phyloP scores from a whole-genome alignment of 257 asterid genomes.

The Capsicum baccatum region DNA sequence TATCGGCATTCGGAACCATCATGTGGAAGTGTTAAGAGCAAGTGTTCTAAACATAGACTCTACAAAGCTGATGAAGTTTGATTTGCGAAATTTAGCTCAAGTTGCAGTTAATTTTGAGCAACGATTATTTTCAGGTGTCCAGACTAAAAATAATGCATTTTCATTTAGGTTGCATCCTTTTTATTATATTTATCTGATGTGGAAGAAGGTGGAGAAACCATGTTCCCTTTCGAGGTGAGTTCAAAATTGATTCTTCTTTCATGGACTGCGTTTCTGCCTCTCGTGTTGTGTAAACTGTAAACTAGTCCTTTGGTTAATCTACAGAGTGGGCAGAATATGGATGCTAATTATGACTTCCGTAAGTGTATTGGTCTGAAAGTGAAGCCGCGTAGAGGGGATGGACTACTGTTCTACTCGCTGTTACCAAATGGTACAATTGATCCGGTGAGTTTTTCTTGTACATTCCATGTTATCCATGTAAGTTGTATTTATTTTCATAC shows the following conservation, averaged over 20 bases:
- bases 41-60: not conserved
- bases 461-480: not conserved
- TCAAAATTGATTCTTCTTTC: not conserved
- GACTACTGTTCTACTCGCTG: slow-evolving; percentile 86
- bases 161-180: slow-evolving; percentile 83
- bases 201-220: slow-evolving; percentile 97
- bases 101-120: slow-evolving; percentile 17
- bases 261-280: not conserved
- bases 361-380: slow-evolving; percentile 84
- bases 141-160: slow-evolving; percentile 28
- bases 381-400: slow-evolving; percentile 91
- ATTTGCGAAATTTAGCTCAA: slow-evolving; percentile 10
- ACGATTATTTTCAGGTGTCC: slow-evolving; percentile 27
- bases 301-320: slow-evolving; percentile 25
- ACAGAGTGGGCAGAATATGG: slow-evolving; percentile 82
- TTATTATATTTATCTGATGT: slow-evolving; percentile 89
- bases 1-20: not conserved
- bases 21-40: not conserved
- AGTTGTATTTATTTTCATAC: not conserved
- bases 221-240: slow-evolving; percentile 91
- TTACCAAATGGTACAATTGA: slow-evolving; percentile 85
- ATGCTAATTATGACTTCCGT: slow-evolving; percentile 61
- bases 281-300: not conserved
- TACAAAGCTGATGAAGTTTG: not conserved
- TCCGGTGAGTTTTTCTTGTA: slow-evolving; percentile 57